Conservation (phyloP, 805 yeast genomes). For the Schizosaccharomyces cryophilus region DNA sequence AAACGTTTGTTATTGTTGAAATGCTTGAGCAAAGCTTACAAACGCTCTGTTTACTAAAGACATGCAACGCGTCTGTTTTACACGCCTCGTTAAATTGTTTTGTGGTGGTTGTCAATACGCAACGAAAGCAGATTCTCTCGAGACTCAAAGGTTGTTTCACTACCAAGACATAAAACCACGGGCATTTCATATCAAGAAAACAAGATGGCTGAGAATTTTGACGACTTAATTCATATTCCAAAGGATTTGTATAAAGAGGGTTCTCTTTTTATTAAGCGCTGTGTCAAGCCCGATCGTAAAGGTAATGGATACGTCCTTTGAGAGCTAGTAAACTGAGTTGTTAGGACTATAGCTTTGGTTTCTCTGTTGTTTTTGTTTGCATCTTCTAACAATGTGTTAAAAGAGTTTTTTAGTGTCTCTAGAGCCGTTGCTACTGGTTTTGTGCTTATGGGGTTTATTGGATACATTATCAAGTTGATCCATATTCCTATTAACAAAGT, state of each 20-base stretch:
- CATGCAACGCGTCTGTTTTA: too few species aligned
- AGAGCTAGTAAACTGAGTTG: not conserved
- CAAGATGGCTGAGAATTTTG: not conserved
- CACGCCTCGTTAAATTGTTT: too few species aligned
- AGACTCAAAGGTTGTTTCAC: too few species aligned
- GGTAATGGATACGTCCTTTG: slow-evolving; percentile 15
- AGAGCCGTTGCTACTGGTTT: slow-evolving; percentile 93
- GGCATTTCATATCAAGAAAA: too few species aligned
- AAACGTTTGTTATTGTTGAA: too few species aligned
- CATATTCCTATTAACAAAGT: slow-evolving; percentile 3
- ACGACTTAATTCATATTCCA: slow-evolving; percentile 63
- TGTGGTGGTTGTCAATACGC: too few species aligned
- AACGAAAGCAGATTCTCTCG: too few species aligned
- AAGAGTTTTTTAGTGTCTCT: slow-evolving; percentile 61
- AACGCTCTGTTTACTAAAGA: too few species aligned
- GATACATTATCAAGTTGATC: slow-evolving; percentile 68
- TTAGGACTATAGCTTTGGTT: not conserved
- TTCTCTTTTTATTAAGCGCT: slow-evolving; percentile 58
- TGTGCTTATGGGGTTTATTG: slow-evolving; percentile 90
- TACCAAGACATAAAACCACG: too few species aligned
- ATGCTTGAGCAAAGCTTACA: too few species aligned
- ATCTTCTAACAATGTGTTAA: slow-evolving; percentile 10
- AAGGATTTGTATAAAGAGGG: slow-evolving; percentile 79
- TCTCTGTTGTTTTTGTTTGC: not conserved
- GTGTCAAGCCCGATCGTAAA: slow-evolving; percentile 73